Conservation (phyloP, 257 asterid species). For the Marsdenia floribunda region DNA sequence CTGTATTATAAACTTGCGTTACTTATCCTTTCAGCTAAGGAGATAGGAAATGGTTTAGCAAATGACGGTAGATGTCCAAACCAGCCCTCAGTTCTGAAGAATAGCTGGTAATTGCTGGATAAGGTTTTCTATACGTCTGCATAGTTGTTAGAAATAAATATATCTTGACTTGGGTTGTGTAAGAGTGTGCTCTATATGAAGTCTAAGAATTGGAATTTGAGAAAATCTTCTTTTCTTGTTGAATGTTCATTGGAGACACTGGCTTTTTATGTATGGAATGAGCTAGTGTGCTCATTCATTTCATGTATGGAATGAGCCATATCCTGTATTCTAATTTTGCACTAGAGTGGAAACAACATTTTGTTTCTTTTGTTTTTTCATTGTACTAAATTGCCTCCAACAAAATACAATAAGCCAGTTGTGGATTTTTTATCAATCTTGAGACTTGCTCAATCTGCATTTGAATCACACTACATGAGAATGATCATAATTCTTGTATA, state of each 20-base stretch:
- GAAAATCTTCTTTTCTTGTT: neutral
- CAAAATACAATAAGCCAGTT: too few relatives aligned
- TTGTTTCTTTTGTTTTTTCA: too few relatives aligned
- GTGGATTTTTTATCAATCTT: too few relatives aligned
- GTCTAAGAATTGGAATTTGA: neutral
- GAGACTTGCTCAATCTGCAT: too few relatives aligned
- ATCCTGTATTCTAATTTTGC: neutral
- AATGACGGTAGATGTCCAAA: constrained; percentile 28
- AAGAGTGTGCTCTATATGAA: neutral
- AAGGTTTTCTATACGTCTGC: constrained; percentile 11
- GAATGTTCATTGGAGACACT: neutral
- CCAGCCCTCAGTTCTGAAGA: constrained; percentile 28
- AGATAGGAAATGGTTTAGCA: constrained; percentile 30
- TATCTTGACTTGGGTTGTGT: neutral
- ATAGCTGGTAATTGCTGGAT: constrained; percentile 39
- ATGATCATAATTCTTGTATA: too few relatives aligned
- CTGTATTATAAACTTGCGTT: neutral
- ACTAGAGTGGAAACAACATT: too few relatives aligned
- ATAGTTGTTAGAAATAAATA: constrained; percentile 6
- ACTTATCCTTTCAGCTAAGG: constrained; percentile 36
- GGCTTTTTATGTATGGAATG: neutral
- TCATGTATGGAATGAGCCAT: too few relatives aligned
- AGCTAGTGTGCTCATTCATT: too few relatives aligned
- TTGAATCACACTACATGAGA: too few relatives aligned
- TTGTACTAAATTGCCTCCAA: too few relatives aligned